phyloP scores from a whole-genome alignment of 2,329 filamentous ascomycete species.

The Diplodia intermedia region DNA sequence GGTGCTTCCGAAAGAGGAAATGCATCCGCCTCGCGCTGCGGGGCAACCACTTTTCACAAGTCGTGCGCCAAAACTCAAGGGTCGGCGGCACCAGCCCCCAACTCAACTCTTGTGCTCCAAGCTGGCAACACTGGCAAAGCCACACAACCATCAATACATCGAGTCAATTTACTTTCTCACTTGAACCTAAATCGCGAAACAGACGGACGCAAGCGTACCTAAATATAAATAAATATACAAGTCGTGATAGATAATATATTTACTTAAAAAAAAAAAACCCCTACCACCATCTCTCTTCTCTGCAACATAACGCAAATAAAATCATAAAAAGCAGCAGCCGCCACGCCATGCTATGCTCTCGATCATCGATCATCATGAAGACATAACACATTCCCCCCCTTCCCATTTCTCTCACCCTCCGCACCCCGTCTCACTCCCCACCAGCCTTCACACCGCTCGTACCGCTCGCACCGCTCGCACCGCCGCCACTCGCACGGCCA shows the following conservation, averaged over 20 bases:
- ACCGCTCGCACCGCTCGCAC: no score
- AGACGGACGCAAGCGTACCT: neutral
- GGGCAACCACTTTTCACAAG: constrained; percentile 10
- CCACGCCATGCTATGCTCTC: constrained; percentile 27
- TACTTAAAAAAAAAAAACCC: neutral
- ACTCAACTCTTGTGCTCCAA: no score
- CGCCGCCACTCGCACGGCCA: neutral
- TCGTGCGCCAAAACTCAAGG: neutral
- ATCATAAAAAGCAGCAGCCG: neutral
- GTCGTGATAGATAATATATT: neutral
- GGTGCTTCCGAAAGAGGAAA: neutral
- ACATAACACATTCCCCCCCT: neutral
- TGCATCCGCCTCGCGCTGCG: neutral
- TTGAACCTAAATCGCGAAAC: neutral
- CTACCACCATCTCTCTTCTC: neutral
- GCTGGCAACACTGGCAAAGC: neutral
- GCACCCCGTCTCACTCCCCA: neutral
- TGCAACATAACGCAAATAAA: neutral
- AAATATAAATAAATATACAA: neutral
- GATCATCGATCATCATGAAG: constrained; percentile 5
- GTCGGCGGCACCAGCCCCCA: neutral
- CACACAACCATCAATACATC: neutral
- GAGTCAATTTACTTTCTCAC: no score
- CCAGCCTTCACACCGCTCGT: neutral
- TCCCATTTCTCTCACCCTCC: neutral